Evolutionary conservation across 441 rosid species (phyloP), one percentile per base, ranked within the genome.

Genomic region (Viola pubescens): DNA sequence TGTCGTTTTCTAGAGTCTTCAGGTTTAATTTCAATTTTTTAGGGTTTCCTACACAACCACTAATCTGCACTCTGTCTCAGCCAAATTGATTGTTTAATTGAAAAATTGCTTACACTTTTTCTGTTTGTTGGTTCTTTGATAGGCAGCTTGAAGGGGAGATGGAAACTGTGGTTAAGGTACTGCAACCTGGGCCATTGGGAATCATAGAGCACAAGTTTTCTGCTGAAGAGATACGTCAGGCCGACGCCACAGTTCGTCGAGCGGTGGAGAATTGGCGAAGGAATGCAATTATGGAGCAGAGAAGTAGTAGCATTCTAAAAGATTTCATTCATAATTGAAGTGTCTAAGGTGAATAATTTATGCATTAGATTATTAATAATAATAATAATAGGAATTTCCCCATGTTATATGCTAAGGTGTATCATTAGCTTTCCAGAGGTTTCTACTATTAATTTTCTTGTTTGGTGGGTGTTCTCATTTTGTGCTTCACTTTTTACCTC

Each of bases 131-230:
- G 46, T 6, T 43, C 39, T 14, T 51, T 43, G 10, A 74, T 57
- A 86, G 89, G 89, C 80, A 87, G 76, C 68, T 87, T 41, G 97
- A 89, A 75, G 69, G 73, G 69, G 98, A 89, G 67, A 80, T 80
- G 67, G 95, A 89, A 74, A 91, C 94, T 8, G 97, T 89, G 70
- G 70, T 85, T 54, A 81, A 71, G 70, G 94, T 91, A 11, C 75
- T 91, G 70, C 95, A 85, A 69, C 96, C 96, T 44, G 96, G 94
- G 49, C 96, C 96, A 4, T 52, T 88, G 68, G 98, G 94, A 54
- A 85, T 85, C 56, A 74, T 86, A 40, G 92, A 88, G 67, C 95
- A 85, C 83, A 85, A 88, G 71, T 91, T 88, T 79, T 78, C 91
- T 1, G 77, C 77, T 0, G 80, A 82, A 72, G 91, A 91, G 77